phyloP scores from a whole-genome alignment of 768 basidiomycete species.

The Daedaleopsis sinensis region DNA sequence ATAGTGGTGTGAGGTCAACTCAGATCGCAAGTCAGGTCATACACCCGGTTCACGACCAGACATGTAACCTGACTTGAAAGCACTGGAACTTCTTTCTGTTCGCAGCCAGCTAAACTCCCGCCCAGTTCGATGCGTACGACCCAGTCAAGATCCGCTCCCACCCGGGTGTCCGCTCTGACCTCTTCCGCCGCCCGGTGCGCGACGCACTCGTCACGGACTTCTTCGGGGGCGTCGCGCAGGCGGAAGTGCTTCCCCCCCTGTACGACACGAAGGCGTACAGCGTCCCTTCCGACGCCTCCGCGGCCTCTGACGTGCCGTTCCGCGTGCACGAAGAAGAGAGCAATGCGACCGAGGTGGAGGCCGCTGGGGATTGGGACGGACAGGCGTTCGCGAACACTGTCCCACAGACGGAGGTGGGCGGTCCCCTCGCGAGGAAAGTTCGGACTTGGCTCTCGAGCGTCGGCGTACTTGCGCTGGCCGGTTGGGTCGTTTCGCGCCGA shows the following conservation, averaged over 20 bases:
- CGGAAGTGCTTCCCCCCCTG: conserved; percentile 55
- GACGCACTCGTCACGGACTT: conserved; percentile 65
- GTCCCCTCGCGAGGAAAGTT: conserved; percentile 1
- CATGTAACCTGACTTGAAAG: too few relatives aligned
- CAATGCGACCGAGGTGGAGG: background rate
- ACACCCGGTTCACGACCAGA: too few relatives aligned
- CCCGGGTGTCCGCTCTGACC: conserved; percentile 86
- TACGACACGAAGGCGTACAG: background rate
- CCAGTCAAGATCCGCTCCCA: conserved; percentile 76
- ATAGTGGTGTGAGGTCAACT: too few relatives aligned
- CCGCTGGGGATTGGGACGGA: background rate
- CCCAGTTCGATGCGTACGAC: conserved; percentile 84
- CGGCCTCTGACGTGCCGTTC: background rate
- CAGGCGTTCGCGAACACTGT: conserved; percentile 10
- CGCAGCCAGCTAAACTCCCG: background rate
- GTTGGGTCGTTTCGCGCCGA: conserved; percentile 16
- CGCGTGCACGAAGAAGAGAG: background rate
- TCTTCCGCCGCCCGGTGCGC: conserved; percentile 71
- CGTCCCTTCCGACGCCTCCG: background rate
- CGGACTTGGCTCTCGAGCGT: conserved; percentile 22
- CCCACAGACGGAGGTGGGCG: background rate
- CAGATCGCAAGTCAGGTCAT: too few relatives aligned
- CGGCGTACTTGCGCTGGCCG: conserved; percentile 13
- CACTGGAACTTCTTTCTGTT: too few relatives aligned
- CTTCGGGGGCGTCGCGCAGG: conserved; percentile 81